A percentile compares a stretch with the other conserved stretches of the same genome.
These are phyloP conservation scores for Blastobotrys persicus DNA, from an alignment of 1,139 yeast genomes.

Conservation along the genomic window DNA sequence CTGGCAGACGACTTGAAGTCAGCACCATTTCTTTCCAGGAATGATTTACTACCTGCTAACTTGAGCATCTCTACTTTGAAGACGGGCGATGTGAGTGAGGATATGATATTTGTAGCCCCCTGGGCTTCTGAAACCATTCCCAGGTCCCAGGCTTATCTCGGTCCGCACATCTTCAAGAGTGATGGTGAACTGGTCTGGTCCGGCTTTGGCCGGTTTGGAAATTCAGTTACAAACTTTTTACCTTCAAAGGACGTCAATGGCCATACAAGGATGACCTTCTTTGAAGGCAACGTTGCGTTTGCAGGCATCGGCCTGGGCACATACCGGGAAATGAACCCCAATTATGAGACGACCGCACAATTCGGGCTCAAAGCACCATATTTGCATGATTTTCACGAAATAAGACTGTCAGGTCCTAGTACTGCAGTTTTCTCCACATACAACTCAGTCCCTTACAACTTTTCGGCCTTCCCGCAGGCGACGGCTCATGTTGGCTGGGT, in stretches of 20 bases:
- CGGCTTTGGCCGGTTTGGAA: slow-evolving; percentile 17
- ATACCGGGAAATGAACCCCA: slow-evolving; percentile 15
- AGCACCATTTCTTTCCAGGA: slow-evolving; percentile 16
- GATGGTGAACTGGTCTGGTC: slow-evolving; percentile 21
- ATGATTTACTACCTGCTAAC: slow-evolving; percentile 19
- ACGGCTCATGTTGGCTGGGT: slow-evolving; percentile 5
- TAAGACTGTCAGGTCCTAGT: slow-evolving; percentile 13
- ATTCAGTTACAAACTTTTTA: slow-evolving; percentile 17
- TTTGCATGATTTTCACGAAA: slow-evolving; percentile 20
- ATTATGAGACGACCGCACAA: slow-evolving; percentile 15
- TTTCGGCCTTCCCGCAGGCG: neutral
- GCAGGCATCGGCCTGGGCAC: slow-evolving; percentile 21
- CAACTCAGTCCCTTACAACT: slow-evolving; percentile 17
- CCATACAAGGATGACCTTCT: slow-evolving; percentile 13
- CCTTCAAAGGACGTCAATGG: slow-evolving; percentile 11
- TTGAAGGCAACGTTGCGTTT: slow-evolving; percentile 16
- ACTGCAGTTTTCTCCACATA: slow-evolving; percentile 18
- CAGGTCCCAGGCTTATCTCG: slow-evolving; percentile 13
- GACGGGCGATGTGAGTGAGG: neutral
- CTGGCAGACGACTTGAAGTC: neutral
- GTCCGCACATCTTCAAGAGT: slow-evolving; percentile 17
- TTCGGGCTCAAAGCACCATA: slow-evolving; percentile 19
- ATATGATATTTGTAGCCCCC: slow-evolving; percentile 17
- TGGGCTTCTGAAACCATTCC: slow-evolving; percentile 15
- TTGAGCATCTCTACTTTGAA: slow-evolving; percentile 14